Base-by-base conservation (phyloP, 2,329 filamentous ascomycete species). In the Xylaria sp. region DNA sequence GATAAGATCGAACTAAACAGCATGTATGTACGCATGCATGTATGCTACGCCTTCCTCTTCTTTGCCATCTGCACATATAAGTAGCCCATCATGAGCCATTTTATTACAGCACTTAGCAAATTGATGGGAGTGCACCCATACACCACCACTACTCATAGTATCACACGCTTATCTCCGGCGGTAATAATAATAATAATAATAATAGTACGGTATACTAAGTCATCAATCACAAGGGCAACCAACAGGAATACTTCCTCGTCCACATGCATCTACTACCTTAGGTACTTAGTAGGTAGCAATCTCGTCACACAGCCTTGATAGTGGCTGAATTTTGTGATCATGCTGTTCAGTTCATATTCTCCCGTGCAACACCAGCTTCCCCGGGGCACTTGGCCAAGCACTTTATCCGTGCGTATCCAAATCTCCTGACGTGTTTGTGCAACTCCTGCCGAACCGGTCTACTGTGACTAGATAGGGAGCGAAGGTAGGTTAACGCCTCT, bases 301-400 rank as follows among this genome's bases (percentile, higher is more conserved):
- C 10, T 35, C 32, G 42, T 51, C 58, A 61, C 23, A 37, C 32
- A 27, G 50, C 35, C 21, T 5, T 35, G 37, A 25, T 32, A 2
- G 60, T 54, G 60, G 60, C 60, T 35, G 25, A 25, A 25, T 54
- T 13, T 37, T 63, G n/a, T 37, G 25, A 9, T 57, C 60, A 57
- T 63, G 60, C 37, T 47, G 37, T 61, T 10, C 29, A 13, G 16
- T 42, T 47, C 44, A 10, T 55, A 55, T 13, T 54, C 27, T 62
- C 25, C 29, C 35, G 60, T 63, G 21, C 16, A 12, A 57, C 51
- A 40, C 42, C 44, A 44, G 42, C 42, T 21, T 44, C 12, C 42
- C 42, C 42, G 2, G 5, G 9, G 42, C n/a, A 25, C 21, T 2
- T 23, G n/a, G 5, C 8, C 44, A 23, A 10, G 44, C 44, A 21